Base-by-base conservation (phyloP, 805 yeast species). In the Alloascoidea hylecoeti region DNA sequence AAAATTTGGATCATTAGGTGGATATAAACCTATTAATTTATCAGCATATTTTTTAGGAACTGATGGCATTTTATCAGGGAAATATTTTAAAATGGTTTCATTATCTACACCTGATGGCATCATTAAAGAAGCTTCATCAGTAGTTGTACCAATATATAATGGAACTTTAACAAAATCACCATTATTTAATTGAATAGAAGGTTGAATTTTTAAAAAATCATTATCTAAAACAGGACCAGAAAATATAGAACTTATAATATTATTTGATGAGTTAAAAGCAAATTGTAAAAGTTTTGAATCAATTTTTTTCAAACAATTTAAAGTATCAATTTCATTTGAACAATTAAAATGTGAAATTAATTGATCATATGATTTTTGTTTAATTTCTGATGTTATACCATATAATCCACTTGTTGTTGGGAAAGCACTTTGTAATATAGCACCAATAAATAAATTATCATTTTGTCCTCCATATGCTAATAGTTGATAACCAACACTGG, bases 91-190 rank as follows among this genome's bases (percentile, higher is more conserved):
- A 23, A 23, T 23, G n/a, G 9, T n/a, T n/a, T 23, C 30, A n/a
- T n/a, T 23, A n/a, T 23, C 13, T 23, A 23, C n/a, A 9, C 30
- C 30, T 23, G 30, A n/a, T 9, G 30, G 30, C n/a, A 23, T n/a
- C 30, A 23, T 23, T n/a, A 23, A 9, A 23, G 30, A 9, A n/a
- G 30, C 30, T 9, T 23, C 30, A 23, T 23, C 30, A 23, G 13
- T 23, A 9, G 30, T 23, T 23, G 30, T 23, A 9, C 30, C 30
- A n/a, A n/a, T 23, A 23, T 23, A 23, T 23, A 23, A 9, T 9
- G 30, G 30, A n/a, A 23, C 30, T 23, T 23, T 23, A n/a, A 23
- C 30, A 23, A 23, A 23, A 9, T 23, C 30, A n/a, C 30, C 30
- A 9, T 23, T 23, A 9, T n/a, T 9, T n/a, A 23, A 23, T 23